Conservation (phyloP, 2,329 filamentous ascomycete species). For the Tolypocladium tropicale region DNA sequence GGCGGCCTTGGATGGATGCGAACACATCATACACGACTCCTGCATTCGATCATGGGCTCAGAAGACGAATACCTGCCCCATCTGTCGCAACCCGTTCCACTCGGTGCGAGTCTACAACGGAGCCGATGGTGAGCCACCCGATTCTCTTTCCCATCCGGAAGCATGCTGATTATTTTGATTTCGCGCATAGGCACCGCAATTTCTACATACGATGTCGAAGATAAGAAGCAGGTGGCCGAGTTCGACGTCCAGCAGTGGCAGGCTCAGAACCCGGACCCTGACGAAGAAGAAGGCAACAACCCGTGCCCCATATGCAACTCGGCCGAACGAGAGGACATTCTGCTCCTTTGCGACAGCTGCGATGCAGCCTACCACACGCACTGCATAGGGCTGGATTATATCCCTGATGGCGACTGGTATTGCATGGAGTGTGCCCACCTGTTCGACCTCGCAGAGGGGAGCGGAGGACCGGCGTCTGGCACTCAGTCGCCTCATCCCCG, state of each 20-base stretch:
- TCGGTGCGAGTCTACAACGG: constrained; percentile 73
- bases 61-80: constrained; percentile 94
- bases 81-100: constrained; percentile 89
- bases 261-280: constrained; percentile 58
- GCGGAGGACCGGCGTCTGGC: constrained; percentile 20
- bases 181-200: constrained; percentile 37
- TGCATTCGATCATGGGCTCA: constrained; percentile 93
- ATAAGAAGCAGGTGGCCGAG: constrained; percentile 83
- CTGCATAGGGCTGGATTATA: constrained; percentile 71
- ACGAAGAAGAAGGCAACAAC: constrained; percentile 55
- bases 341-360: constrained; percentile 87
- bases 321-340: constrained; percentile 69
- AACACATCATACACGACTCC: constrained; percentile 84
- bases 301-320: constrained; percentile 80
- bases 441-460: constrained; percentile 24
- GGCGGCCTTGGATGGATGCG: constrained; percentile 62
- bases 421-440: constrained; percentile 69
- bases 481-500: constrained; percentile 21
- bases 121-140: constrained; percentile 52
- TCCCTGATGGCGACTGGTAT: constrained; percentile 77
- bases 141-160: background rate
- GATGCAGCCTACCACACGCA: constrained; percentile 85
- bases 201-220: constrained; percentile 56
- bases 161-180: background rate
- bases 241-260: constrained; percentile 68